Percentiles rank a stretch among this genome's conserved stretches.
Conservation (phyloP, 805 yeast genomes). For the Tanozyma kutaoensis region DNA sequence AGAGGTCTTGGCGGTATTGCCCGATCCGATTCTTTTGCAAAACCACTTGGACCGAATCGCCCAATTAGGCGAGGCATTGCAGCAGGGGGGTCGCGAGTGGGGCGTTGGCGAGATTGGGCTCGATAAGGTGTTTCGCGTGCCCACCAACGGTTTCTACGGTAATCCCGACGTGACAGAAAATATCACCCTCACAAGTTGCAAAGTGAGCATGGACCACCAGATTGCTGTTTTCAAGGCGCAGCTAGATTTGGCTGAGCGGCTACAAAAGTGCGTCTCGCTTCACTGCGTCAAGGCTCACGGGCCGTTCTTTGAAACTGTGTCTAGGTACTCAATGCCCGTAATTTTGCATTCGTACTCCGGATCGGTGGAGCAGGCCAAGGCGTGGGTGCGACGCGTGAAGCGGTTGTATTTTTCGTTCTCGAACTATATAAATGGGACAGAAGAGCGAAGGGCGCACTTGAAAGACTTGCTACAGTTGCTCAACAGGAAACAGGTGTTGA, state of each 20-base stretch:
- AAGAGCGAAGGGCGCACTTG: slow-evolving; percentile 12
- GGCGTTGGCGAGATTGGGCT: slow-evolving; percentile 88
- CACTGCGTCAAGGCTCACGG: slow-evolving; percentile 84
- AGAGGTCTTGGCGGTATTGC: slow-evolving; percentile 34
- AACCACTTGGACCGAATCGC: slow-evolving; percentile 20
- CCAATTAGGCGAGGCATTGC: slow-evolving; percentile 6
- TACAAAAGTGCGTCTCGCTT: slow-evolving; percentile 45
- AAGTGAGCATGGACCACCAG: slow-evolving; percentile 61
- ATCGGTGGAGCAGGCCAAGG: slow-evolving; percentile 50
- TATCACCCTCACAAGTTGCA: slow-evolving; percentile 27
- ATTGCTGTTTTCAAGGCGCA: slow-evolving; percentile 33
- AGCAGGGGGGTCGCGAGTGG: slow-evolving; percentile 2
- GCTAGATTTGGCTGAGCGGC: slow-evolving; percentile 38
- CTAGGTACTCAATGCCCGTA: slow-evolving; percentile 11
- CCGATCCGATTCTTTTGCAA: slow-evolving; percentile 41
- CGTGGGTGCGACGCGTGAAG: slow-evolving; percentile 27
- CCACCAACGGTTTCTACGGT: slow-evolving; percentile 43
- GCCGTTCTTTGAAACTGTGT: slow-evolving; percentile 26
- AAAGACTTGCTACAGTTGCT: slow-evolving; percentile 7
- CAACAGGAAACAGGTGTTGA: slow-evolving; percentile 12
- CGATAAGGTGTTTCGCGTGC: slow-evolving; percentile 64
- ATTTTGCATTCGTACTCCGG: slow-evolving; percentile 85
- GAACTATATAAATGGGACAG: slow-evolving; percentile 29
- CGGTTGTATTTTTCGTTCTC: slow-evolving; percentile 41
- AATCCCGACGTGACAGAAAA: slow-evolving; percentile 7